Base-by-base conservation (phyloP, 164 flowering plant genomes). In the Pachysandra terminalis region DNA sequence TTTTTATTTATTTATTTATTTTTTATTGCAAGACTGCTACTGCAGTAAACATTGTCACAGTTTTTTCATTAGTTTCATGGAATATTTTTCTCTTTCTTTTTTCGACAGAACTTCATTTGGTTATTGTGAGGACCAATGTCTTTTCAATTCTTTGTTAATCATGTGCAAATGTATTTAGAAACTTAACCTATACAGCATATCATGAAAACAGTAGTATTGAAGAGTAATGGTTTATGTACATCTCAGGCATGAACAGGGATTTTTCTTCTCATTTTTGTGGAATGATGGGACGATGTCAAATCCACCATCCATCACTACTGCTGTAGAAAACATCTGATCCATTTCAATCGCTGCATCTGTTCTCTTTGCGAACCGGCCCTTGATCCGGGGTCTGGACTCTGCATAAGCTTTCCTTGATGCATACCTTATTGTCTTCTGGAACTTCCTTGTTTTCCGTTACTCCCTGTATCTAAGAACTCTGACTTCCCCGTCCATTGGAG, bases 361-460 rank as follows among this genome's bases (percentile, higher is more conserved):
- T 75, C 96, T 78, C 77, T 88, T 93, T 0, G 96, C 97, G 61
- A 93, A 93, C 45, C 96, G 81, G 28, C 98, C 97, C 77, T 90
- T 88, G 83, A 93, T 88, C 62, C 97, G 81, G 0, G 98, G 98
- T 68, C 97, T 81, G 10, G 88, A 88, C 69, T 90, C 98, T 54
- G 98, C 97, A 68, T 90, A 93, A 0, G 98, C 96, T 77, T 93
- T 93, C 67, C 98, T 87, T 21, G 98, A 90, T 15, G 97, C 97
- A 73, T 93, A 93, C 75, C 98, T 80, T 24, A 93, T 87, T 57
- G 93, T 93, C 84, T 93, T 93, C 82, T 91, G 94, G 55, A 93
- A 93, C 70, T 90, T 93, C 52, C 98, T 82, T 8, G 76, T 84
- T 78, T 91, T 91, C 80, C 84, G 87, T 75, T 93, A 91, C 81